Base-by-base conservation (phyloP, 495 filamentous ascomycete species). In the Penicillium samsonianum region DNA sequence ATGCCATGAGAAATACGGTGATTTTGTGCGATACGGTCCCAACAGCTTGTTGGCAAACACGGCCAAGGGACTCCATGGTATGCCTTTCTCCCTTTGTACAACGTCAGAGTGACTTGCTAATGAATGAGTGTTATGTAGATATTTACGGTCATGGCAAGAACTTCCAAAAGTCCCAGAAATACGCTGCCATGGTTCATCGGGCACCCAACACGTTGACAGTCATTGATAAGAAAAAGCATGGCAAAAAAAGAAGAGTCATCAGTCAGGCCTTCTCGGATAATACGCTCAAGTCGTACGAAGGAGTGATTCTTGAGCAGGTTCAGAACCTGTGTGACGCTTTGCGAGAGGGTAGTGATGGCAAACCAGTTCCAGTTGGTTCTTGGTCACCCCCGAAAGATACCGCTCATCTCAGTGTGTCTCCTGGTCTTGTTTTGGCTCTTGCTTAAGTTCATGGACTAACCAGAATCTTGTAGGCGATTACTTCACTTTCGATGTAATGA, bases 1-100 rank as follows among this genome's bases (percentile, higher is more conserved):
- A 16, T 46, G 43, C 12, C 43, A 46, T 16, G 43, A 46, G 11
- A n/a, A 46, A 46, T 46, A 46, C 26, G 43, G 43, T 25, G 43
- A 46, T 5, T 46, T 22, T 43, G 41, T 43, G n/a, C 37, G 37
- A 40, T 40, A 40, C 17, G 37, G 14, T 5, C 37, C 37, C 14
- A 40, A 40, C 16, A 17, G 37, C 0, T 1, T 40, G 16, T 40
- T 40, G 37, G 11, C 17, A 8, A 40, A 40, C 16, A 40, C 37
- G 16, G 37, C 11, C 37, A 40, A 40, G 16, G 37, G 37, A 9
- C 37, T 40, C 37, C 37, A 40, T n/a, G 37, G 37, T 40, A 40
- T 12, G 37, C 5, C 6, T 23, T 43, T 41, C 2, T 43, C 19
- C 0, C 5, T 43, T 5, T 22, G 17, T 1, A 17, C 1, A 40